Percentiles rank a stretch among this genome's conserved stretches.
Evolutionary conservation across 2,329 filamentous ascomycete species (phyloP).

Genomic region (Coniochaeta pulveracea): DNA sequence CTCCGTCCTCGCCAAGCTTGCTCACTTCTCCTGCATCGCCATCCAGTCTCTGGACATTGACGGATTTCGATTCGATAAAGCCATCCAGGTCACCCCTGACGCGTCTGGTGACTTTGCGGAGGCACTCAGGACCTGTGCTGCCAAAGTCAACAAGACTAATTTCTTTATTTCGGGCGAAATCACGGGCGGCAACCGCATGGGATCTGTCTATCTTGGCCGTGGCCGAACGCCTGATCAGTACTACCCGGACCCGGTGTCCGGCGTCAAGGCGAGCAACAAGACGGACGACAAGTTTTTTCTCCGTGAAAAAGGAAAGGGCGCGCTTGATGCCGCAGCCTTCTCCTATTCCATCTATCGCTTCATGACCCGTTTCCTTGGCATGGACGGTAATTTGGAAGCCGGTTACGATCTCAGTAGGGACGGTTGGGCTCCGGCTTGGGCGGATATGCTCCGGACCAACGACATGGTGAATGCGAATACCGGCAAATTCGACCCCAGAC

Average conservation of each 20-base stretch:
- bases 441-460: constrained; percentile 43
- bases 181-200: constrained; percentile 48
- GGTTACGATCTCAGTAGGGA: constrained; percentile 19
- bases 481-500: constrained; percentile 49
- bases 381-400: constrained; percentile 19
- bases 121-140: constrained; percentile 43
- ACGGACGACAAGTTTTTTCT: constrained; percentile 27
- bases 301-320: constrained; percentile 42
- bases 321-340: constrained; percentile 30
- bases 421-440: constrained; percentile 41
- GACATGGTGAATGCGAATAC: constrained; percentile 50
- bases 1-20: constrained; percentile 42
- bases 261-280: constrained; percentile 9
- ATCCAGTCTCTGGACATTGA: constrained; percentile 52
- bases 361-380: constrained; percentile 18
- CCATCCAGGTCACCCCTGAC: constrained; percentile 46
- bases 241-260: constrained; percentile 7
- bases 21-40: constrained; percentile 49
- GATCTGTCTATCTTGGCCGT: constrained; percentile 48
- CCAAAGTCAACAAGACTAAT: constrained; percentile 43
- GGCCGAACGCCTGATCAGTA: constrained; percentile 32
- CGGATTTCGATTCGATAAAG: constrained; percentile 55
- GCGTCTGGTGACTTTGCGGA: constrained; percentile 45
- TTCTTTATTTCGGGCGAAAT: constrained; percentile 55
- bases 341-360: constrained; percentile 22